Base-by-base conservation (phyloP, 1,139 yeast species). In the Geotrichum cucujoidarum region DNA sequence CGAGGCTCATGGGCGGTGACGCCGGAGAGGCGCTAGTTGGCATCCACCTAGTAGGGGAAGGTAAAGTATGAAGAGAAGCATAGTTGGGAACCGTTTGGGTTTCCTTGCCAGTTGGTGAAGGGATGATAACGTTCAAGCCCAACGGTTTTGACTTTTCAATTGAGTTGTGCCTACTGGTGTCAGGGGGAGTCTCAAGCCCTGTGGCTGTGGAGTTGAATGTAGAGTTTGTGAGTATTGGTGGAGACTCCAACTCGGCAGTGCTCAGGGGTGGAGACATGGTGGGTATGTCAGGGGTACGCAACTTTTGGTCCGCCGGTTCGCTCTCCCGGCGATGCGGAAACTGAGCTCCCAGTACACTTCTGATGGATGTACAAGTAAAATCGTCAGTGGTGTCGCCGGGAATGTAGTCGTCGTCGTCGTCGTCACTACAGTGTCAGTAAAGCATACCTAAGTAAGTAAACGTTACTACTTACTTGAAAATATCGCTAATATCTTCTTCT, bases 281-380 rank as follows among this genome's bases (percentile, higher is more conserved):
- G n/a, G n/a, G n/a, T n/a, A n/a, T n/a, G n/a, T n/a, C n/a, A n/a
- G n/a, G n/a, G n/a, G n/a, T n/a, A n/a, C n/a, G n/a, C n/a, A n/a
- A n/a, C n/a, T n/a, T n/a, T n/a, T n/a, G n/a, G n/a, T 6, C 27
- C 10, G 27, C 27, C 27, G 10, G 27, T 10, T 24, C 27, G 6
- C 10, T 6, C 27, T 24, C 8, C 8, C 27, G 27, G 6, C 27
- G 6, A 3, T 10, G 17, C 24, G 27, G 27, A 21, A 35, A 20
- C 38, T 35, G 38, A 16, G 18, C 35, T 25, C 30, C 43, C 14
- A 39, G 25, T 4, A 30, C 34, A 20, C 35, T 39, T 6, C 34
- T 35, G 7, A 39, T 39, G 20, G 35, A 29, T 6, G 34, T 29
- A 35, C 22, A 24, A 11, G 43, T 39, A 27, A 8, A 18, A 21